These are phyloP conservation scores for Xylaria sp. DNA, from an alignment of 2,329 filamentous ascomycete species.

Conservation along the genomic window DNA sequence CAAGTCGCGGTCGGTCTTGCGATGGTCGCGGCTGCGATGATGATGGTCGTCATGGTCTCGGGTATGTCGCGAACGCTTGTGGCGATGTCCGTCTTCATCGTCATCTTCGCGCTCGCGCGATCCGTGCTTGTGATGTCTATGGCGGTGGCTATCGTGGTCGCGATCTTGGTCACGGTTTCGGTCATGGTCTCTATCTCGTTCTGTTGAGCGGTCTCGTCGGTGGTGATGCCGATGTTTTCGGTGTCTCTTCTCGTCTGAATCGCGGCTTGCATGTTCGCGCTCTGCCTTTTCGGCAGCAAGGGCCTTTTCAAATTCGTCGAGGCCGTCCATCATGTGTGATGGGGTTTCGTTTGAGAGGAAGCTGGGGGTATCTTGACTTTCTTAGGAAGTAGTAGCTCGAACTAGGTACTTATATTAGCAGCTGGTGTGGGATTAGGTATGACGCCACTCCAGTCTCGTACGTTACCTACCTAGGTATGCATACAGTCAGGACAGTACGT, in stretches of 20 bases:
- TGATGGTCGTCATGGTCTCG: slow-evolving; percentile 53
- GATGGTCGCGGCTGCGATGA: slow-evolving; percentile 37
- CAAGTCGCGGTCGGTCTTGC: slow-evolving; percentile 36
- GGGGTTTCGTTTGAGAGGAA: background rate
- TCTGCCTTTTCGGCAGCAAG: slow-evolving; percentile 67
- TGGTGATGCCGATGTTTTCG: slow-evolving; percentile 49
- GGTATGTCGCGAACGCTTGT: slow-evolving; percentile 66
- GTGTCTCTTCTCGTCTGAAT: slow-evolving; percentile 47
- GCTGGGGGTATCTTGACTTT: background rate
- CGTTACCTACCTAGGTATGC: no score
- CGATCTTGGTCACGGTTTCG: slow-evolving; percentile 42
- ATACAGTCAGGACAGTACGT: no score
- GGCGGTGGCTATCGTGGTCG: slow-evolving; percentile 37
- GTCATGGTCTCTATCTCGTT: slow-evolving; percentile 41
- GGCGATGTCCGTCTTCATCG: slow-evolving; percentile 58
- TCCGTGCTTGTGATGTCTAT: slow-evolving; percentile 39
- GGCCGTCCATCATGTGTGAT: slow-evolving; percentile 49
- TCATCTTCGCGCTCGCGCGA: slow-evolving; percentile 45
- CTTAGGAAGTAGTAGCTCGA: no score
- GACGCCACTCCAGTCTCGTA: no score
- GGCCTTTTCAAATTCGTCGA: slow-evolving; percentile 76
- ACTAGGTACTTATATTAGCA: no score
- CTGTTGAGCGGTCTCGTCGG: slow-evolving; percentile 51
- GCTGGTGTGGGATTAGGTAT: no score
- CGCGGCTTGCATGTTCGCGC: slow-evolving; percentile 45